phyloP scores from a whole-genome alignment of 768 basidiomycete species.

The Trametes cingulata region DNA sequence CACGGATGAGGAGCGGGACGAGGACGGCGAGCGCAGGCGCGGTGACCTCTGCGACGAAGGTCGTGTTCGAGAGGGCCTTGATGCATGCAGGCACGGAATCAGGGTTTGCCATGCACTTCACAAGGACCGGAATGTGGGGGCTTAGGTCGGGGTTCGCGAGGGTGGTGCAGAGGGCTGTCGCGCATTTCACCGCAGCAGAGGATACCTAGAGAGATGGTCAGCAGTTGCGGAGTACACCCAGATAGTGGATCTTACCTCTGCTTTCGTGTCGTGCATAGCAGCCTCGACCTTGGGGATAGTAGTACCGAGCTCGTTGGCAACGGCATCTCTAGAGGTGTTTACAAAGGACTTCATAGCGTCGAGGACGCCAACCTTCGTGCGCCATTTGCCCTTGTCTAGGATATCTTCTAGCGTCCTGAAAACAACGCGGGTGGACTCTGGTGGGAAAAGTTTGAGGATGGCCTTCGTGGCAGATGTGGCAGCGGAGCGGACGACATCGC shows the following conservation, averaged over 20 bases:
- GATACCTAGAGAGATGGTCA: constrained; percentile 60
- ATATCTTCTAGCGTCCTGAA: constrained; percentile 72
- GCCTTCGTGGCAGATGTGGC: constrained; percentile 81
- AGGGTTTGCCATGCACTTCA: constrained; percentile 93
- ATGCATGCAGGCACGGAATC: constrained; percentile 87
- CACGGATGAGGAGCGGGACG: constrained; percentile 87
- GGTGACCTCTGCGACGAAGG: constrained; percentile 96
- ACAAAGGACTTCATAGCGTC: constrained; percentile 83
- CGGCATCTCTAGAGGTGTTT: constrained; percentile 63
- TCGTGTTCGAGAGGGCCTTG: constrained; percentile 92
- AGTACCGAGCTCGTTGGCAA: constrained; percentile 80
- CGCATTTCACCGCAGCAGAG: constrained; percentile 83
- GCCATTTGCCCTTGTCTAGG: constrained; percentile 88
- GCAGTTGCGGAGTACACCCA: not conserved
- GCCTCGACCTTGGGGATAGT: constrained; percentile 85
- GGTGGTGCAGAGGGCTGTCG: constrained; percentile 83
- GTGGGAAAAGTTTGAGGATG: constrained; percentile 80
- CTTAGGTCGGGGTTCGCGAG: constrained; percentile 91
- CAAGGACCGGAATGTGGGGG: constrained; percentile 85
- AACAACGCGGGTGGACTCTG: constrained; percentile 72
- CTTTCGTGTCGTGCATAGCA: constrained; percentile 96
- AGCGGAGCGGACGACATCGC: constrained; percentile 84
- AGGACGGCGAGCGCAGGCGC: constrained; percentile 96
- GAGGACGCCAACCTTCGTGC: constrained; percentile 88
- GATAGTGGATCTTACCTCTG: constrained; percentile 57